Evolutionary conservation across 495 filamentous ascomycete species (phyloP), one percentile per base, ranked within the genome.

Genomic region (Aspergillus carlsbadensis): DNA sequence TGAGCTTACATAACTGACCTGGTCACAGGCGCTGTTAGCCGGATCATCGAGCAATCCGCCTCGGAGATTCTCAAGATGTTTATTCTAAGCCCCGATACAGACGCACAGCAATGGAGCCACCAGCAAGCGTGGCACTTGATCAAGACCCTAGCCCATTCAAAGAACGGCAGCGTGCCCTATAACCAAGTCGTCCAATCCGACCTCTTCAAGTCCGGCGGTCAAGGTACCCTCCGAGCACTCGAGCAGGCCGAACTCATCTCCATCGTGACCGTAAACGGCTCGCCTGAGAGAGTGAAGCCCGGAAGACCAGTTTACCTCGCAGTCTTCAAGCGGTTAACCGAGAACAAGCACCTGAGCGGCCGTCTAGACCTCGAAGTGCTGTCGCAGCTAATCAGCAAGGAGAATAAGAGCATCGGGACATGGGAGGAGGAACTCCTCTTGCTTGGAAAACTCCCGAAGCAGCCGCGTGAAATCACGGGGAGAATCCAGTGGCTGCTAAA

Each of bases 1-100:
- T 8, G 14, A 22, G 14, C 20, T 17, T 37, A 11, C 6, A 33
- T 24, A 18, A 18, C 29, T 22, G 34, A 52, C 65, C 75, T 34
- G 72, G 2, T 17, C n/a, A 56, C 33, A 81, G 81, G 86, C 60
- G 94, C 94, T n/a, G 87, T 97, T 13, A 74, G 82, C 31, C 90
- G 96, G 59, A 98, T 98, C 51, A 89, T 94, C 39, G 85, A 90
- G 33, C 90, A 96, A 59, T 86, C 87, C 8, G 86, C 91, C 10
- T 88, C 87, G 3, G 95, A 98, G 67, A 92, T 98, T 42, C 66
- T 96, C 50, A 96, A 97, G 65, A 90, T 96, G 78, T 98, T 92
- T 75, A 80, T 98, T 24, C 77, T 96, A 0, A 80, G 78, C 29
- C 54, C 61, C 2, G 70, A 75, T 15, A 65, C 65, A 1, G 60